Conservation (phyloP, 2,329 filamentous ascomycete species). For the Fusarium sp. region DNA sequence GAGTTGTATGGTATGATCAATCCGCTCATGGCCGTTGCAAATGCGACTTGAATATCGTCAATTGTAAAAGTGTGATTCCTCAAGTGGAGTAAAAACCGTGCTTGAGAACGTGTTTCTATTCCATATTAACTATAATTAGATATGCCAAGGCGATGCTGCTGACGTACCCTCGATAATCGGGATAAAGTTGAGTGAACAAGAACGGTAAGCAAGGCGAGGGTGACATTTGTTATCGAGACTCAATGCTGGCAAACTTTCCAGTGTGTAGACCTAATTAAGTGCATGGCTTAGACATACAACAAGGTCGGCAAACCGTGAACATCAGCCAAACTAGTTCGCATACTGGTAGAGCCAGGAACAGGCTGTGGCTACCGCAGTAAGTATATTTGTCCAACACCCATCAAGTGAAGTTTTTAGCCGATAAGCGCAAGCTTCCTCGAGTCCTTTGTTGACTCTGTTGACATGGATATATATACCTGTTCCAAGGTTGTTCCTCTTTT, state of each 20-base stretch:
- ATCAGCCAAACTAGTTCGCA: not conserved
- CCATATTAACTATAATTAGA: not conserved
- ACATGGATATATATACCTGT: slow-evolving; percentile 11
- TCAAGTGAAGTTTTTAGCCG: not conserved
- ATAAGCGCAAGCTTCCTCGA: not conserved
- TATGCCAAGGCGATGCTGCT: not conserved
- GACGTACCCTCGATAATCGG: not conserved
- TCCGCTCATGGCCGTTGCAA: not conserved
- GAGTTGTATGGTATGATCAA: not conserved
- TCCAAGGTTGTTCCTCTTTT: slow-evolving; percentile 34
- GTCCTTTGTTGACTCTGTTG: slow-evolving; percentile 14
- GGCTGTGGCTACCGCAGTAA: slow-evolving; percentile 30
- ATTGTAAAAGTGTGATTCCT: not conserved
- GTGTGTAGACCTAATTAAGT: not conserved
- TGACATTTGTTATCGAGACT: not conserved
- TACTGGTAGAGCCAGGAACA: not conserved
- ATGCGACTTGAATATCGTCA: not conserved
- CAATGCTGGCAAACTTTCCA: not conserved
- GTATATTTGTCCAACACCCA: slow-evolving; percentile 1
- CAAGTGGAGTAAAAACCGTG: not conserved
- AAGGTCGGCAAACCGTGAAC: not conserved
- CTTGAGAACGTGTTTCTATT: not conserved
- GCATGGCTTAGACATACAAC: not conserved
- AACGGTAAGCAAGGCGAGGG: not conserved
- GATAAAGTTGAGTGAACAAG: not conserved